These are phyloP conservation scores for Prunus salicina DNA, from an alignment of 306 rosid genomes.

Conservation along the genomic window DNA sequence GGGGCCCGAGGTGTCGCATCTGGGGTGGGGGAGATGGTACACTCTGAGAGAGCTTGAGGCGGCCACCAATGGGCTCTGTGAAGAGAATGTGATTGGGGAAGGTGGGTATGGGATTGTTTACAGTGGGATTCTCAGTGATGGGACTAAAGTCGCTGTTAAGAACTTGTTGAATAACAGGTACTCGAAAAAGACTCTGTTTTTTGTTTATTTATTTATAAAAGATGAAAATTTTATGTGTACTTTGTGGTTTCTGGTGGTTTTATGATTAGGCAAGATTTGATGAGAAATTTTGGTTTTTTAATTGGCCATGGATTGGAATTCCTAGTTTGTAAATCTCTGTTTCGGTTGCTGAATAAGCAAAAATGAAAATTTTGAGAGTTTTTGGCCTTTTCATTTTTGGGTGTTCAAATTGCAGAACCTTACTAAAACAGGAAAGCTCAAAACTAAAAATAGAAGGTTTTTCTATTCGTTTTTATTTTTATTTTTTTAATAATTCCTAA, in stretches of 20 bases:
- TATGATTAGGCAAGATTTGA: background rate
- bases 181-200: background rate
- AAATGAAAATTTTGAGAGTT: background rate
- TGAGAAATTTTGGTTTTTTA: background rate
- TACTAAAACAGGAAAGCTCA: background rate
- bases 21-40: slow-evolving; percentile 98
- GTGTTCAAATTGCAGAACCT: background rate
- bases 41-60: slow-evolving; percentile 91
- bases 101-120: slow-evolving; percentile 98
- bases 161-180: slow-evolving; percentile 94
- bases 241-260: background rate
- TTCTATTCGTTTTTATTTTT: background rate
- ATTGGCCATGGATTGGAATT: background rate
- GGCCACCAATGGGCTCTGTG: slow-evolving; percentile 75
- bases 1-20: slow-evolving; percentile 93
- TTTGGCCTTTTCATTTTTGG: background rate
- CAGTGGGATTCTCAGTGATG: slow-evolving; percentile 66
- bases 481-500: background rate
- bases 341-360: background rate
- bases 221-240: background rate
- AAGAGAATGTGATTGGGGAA: slow-evolving; percentile 88
- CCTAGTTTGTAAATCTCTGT: background rate
- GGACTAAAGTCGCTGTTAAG: slow-evolving; percentile 78
- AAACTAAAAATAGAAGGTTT: background rate
- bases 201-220: background rate